These are phyloP conservation scores for Apiosordaria backusii DNA, from an alignment of 495 filamentous ascomycete species.

Conservation along the genomic window DNA sequence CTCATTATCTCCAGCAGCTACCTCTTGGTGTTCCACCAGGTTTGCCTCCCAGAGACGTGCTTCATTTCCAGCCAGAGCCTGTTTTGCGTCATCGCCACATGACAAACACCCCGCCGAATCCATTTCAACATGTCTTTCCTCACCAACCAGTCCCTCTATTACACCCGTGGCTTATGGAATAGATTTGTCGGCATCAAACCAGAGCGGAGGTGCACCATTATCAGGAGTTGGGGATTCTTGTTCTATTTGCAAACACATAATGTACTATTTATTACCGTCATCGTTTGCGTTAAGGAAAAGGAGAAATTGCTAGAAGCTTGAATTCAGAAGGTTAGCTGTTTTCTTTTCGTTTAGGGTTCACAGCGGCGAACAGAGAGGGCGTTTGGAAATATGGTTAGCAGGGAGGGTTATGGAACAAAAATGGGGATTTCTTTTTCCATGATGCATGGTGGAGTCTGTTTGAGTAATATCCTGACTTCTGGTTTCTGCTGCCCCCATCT, in stretches of 20 bases:
- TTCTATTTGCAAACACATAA: not conserved
- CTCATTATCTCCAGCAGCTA: not conserved
- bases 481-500: too few relatives aligned
- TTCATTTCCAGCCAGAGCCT: not conserved
- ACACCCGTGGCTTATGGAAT: not conserved
- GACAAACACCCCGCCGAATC: not conserved
- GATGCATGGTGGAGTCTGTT: not conserved
- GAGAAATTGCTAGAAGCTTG: not conserved
- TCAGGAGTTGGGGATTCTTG: not conserved
- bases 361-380: not conserved
- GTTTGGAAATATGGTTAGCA: not conserved
- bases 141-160: not conserved
- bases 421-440: not conserved
- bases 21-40: not conserved
- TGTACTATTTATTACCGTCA: not conserved
- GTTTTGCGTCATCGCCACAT: not conserved
- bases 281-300: not conserved
- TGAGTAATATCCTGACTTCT: too few relatives aligned
- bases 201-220: not conserved
- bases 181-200: not conserved
- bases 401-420: not conserved
- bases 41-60: not conserved
- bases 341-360: not conserved
- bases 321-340: too few relatives aligned
- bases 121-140: not conserved